Percentiles rank a stretch among this genome's conserved stretches.
Evolutionary conservation across 2,329 filamentous ascomycete species (phyloP).

Genomic region (Decorospora gaudefroyi): DNA sequence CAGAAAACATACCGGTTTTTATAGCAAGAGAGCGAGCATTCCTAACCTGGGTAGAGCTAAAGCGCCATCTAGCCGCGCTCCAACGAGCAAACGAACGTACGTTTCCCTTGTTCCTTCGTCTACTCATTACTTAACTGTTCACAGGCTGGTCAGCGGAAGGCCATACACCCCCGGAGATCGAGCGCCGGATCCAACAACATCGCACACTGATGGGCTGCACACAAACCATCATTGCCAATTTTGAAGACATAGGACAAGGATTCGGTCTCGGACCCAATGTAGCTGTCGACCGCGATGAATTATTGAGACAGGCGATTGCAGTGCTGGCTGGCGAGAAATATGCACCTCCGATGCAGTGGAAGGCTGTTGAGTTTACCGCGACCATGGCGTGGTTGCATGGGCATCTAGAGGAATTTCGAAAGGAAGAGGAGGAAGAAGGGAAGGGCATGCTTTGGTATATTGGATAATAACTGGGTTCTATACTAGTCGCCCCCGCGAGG

Average conservation of each 20-base stretch:
- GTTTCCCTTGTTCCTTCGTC: slow-evolving; percentile 9
- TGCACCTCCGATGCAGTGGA: slow-evolving; percentile 42
- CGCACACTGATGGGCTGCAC: slow-evolving; percentile 41
- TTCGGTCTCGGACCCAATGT: slow-evolving; percentile 26
- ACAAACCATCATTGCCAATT: slow-evolving; percentile 39
- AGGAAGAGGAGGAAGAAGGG: slow-evolving; percentile 37
- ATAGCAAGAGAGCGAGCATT: slow-evolving; percentile 42
- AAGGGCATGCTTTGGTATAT: slow-evolving; percentile 36
- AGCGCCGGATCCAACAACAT: slow-evolving; percentile 42
- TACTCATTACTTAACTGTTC: slow-evolving; percentile 12
- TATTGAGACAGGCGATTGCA: slow-evolving; percentile 42
- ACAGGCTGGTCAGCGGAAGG: slow-evolving; percentile 42
- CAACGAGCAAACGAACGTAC: slow-evolving; percentile 41
- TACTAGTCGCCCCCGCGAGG: neutral
- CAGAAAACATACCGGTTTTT: slow-evolving; percentile 37
- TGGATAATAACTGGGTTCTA: slow-evolving; percentile 22
- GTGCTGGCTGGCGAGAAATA: slow-evolving; percentile 41
- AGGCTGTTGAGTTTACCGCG: slow-evolving; percentile 36
- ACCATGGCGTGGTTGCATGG: slow-evolving; percentile 38
- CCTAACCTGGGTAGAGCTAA: slow-evolving; percentile 44
- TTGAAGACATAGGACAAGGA: slow-evolving; percentile 37
- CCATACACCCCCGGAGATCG: slow-evolving; percentile 35
- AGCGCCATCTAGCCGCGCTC: slow-evolving; percentile 42
- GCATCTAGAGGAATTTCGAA: slow-evolving; percentile 34
- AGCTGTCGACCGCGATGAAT: slow-evolving; percentile 34